Conservation (phyloP, 2,329 filamentous ascomycete genomes). For the Fusarium duplospermum region DNA sequence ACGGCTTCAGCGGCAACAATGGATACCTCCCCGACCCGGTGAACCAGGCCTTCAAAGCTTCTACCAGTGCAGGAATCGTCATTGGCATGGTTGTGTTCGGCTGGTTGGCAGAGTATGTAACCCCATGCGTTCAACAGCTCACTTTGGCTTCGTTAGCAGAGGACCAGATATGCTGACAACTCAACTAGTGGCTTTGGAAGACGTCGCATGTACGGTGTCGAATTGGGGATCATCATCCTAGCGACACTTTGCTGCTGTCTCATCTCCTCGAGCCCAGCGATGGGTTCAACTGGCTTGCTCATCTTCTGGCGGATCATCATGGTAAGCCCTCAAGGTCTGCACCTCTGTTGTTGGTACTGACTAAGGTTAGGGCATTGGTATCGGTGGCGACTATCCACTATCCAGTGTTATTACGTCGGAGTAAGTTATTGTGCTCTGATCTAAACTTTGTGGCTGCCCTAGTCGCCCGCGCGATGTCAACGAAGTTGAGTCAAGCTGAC, state of each 20-base stretch:
- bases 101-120: slow-evolving; percentile 73
- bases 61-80: slow-evolving; percentile 82
- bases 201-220: slow-evolving; percentile 85
- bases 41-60: slow-evolving; percentile 83
- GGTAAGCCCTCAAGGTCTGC: slow-evolving; percentile 52
- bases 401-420: slow-evolving; percentile 82
- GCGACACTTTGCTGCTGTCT: slow-evolving; percentile 76
- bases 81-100: slow-evolving; percentile 83
- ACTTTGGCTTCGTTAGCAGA: not conserved
- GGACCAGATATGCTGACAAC: slow-evolving; percentile 22
- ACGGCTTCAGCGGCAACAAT: slow-evolving; percentile 63
- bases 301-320: slow-evolving; percentile 83
- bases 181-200: slow-evolving; percentile 69
- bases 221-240: slow-evolving; percentile 78
- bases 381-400: slow-evolving; percentile 86
- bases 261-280: slow-evolving; percentile 68
- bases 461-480: not conserved
- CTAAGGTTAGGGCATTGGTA: slow-evolving; percentile 69
- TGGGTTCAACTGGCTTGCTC: slow-evolving; percentile 70
- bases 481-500: slow-evolving; percentile 28
- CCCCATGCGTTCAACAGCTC: not conserved
- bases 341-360: slow-evolving; percentile 18
- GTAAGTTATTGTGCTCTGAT: slow-evolving; percentile 47
- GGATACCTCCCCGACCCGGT: slow-evolving; percentile 71
- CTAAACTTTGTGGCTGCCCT: slow-evolving; percentile 27